These are phyloP conservation scores for Leccinum subtestaceum DNA, from an alignment of 768 basidiomycete species.

Conservation along the genomic window DNA sequence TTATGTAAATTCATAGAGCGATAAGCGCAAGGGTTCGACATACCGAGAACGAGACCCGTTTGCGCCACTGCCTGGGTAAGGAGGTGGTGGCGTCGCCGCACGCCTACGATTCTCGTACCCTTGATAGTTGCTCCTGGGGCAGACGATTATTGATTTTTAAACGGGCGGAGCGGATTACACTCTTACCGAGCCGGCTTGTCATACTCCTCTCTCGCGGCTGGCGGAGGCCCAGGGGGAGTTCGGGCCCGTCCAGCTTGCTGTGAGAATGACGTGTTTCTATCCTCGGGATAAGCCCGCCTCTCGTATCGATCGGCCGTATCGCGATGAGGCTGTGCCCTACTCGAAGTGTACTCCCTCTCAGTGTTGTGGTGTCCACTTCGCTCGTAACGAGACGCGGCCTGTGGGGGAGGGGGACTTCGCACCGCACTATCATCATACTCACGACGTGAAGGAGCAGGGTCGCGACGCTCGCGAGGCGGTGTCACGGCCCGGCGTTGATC, in stretches of 20 bases:
- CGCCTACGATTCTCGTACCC: constrained; percentile 43
- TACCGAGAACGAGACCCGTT: constrained; percentile 45
- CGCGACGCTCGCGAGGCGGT: constrained; percentile 65
- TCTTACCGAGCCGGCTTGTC: constrained; percentile 61
- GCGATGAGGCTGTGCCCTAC: constrained; percentile 39
- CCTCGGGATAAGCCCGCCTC: constrained; percentile 45
- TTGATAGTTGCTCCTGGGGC: constrained; percentile 16
- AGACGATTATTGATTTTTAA: not conserved
- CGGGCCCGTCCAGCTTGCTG: constrained; percentile 47
- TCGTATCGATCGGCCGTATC: constrained; percentile 64
- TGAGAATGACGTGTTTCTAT: constrained; percentile 42
- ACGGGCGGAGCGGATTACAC: not conserved
- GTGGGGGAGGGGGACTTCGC: constrained; percentile 46
- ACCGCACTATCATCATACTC: constrained; percentile 71
- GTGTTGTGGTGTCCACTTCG: constrained; percentile 38
- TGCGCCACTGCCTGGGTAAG: constrained; percentile 44
- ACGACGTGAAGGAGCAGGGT: constrained; percentile 53
- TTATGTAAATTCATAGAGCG: not conserved
- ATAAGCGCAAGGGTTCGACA: constrained; percentile 1
- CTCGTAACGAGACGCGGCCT: constrained; percentile 52
- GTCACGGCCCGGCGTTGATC: constrained; percentile 62
- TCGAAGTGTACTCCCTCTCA: constrained; percentile 46
- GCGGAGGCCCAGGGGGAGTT: constrained; percentile 54
- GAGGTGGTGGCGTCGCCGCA: constrained; percentile 51
- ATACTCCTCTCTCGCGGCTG: constrained; percentile 59